Percentiles rank a stretch among this genome's conserved stretches.
Conservation (phyloP, 495 filamentous ascomycete species). For the Venustampulla echinocandica region DNA sequence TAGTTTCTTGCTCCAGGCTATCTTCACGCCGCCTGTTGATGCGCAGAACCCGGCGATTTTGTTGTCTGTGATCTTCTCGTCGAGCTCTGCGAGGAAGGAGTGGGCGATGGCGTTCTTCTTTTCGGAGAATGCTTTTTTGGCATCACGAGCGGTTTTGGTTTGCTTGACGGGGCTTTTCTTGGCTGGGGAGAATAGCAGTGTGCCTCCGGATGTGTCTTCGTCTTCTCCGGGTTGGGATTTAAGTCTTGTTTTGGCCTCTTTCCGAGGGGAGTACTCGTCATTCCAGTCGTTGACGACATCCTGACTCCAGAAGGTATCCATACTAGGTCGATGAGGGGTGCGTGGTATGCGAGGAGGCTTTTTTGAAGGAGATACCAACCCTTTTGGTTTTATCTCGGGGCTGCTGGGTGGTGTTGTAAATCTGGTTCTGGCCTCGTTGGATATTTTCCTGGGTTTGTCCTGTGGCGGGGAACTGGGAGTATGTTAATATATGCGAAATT, state of each 20-base stretch:
- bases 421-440: slow-evolving; percentile 26
- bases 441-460: slow-evolving; percentile 27
- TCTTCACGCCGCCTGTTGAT: slow-evolving; percentile 63
- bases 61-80: slow-evolving; percentile 54
- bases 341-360: slow-evolving; percentile 23
- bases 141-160: slow-evolving; percentile 23
- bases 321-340: slow-evolving; percentile 47
- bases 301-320: slow-evolving; percentile 75
- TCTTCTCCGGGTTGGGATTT: slow-evolving; percentile 1
- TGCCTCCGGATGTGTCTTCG: slow-evolving; percentile 9
- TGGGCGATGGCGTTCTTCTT: slow-evolving; percentile 58
- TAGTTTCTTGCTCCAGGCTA: slow-evolving; percentile 79
- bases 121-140: slow-evolving; percentile 57
- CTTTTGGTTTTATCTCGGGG: slow-evolving; percentile 5
- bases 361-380: slow-evolving; percentile 20
- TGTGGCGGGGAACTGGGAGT: slow-evolving; percentile 12
- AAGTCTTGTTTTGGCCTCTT: slow-evolving; percentile 29
- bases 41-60: slow-evolving; percentile 50
- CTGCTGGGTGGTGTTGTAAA: slow-evolving; percentile 15
- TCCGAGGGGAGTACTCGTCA: slow-evolving; percentile 65
- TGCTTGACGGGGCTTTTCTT: slow-evolving; percentile 20
- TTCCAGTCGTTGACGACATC: slow-evolving; percentile 73
- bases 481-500: background rate
- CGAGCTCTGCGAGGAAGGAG: slow-evolving; percentile 64
- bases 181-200: background rate